Base-by-base conservation (phyloP, 306 rosid species). In the Elaeagnus macrophylla region DNA sequence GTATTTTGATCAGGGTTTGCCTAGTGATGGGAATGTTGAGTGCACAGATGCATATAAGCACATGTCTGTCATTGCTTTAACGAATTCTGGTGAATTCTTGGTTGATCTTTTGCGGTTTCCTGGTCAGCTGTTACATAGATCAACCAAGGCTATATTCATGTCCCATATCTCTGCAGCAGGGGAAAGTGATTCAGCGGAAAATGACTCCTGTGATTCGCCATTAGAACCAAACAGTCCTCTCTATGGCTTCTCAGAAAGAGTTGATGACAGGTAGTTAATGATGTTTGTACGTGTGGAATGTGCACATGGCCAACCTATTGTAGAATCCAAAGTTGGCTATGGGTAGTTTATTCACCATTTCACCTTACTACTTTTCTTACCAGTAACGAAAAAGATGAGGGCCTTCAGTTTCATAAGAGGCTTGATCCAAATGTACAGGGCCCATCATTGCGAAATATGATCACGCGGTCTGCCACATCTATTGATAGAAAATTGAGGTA, bases 161-260 rank as follows among this genome's bases (percentile, higher is more conserved):
- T 78, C 84, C 50, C 99, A 87, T 79, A 66, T 87, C 65, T 80
- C 95, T 9, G 85, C 86, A 11, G 99, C 89, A n/a, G 99, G 95
- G 61, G 99, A 93, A 74, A 93, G 99, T 66, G 99, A 93, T 81
- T 87, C 96, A 51, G 99, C 99, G 5, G 99, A 93, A 77, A 87
- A 93, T 52, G 99, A 93, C 62, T 93, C 99, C n/a, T 93, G 99
- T 72, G 99, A 93, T 75, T 93, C 99, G 5, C 96, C 99, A 10
- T 66, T 93, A 49, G 99, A 93, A 70, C 99, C 99, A n/a, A 93
- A 93, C 65, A 93, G 96, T 68, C 99, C 99, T 67, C 80, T 87
- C 52, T 93, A 75, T 80, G 96, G 96, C 55, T 73, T 84, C 48
- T 70, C 99, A 36, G 99, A 93, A 67, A 82, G 86, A 83, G 62